Evolutionary conservation across 352 stramenopile genomes (phyloP).

Genomic region (Pythium vanterpoolii): DNA sequence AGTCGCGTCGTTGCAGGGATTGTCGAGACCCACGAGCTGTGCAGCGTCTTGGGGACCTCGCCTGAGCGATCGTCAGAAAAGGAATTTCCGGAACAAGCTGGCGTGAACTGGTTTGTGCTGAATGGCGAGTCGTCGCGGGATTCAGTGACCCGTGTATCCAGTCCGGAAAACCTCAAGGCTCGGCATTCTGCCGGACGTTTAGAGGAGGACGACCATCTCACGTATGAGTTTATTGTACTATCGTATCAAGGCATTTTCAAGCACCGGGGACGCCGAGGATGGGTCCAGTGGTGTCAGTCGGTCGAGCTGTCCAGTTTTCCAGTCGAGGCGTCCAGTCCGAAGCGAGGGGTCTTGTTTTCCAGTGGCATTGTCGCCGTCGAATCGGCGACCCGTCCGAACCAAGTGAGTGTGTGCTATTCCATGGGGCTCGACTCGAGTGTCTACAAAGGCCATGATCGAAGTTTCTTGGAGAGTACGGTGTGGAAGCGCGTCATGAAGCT

Average conservation of each 20-base stretch:
- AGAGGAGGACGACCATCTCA: too few relatives aligned
- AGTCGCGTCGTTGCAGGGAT: conserved; percentile 1
- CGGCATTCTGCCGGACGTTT: too few relatives aligned
- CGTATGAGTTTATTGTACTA: conserved; percentile 19
- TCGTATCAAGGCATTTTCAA: conserved; percentile 26
- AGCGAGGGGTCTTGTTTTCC: conserved; percentile 16
- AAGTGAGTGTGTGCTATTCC: conserved; percentile 17
- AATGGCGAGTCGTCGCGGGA: conserved; percentile 1
- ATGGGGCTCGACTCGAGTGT: conserved; percentile 16
- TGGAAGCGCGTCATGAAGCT: conserved; percentile 26
- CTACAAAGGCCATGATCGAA: conserved; percentile 3
- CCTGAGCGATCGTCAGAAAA: not conserved
- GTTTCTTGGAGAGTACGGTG: conserved; percentile 19
- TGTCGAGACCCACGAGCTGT: conserved; percentile 14
- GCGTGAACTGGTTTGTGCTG: conserved; percentile 22
- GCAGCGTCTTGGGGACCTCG: conserved; percentile 3
- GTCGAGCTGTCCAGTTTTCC: conserved; percentile 22
- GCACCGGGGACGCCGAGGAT: conserved; percentile 22
- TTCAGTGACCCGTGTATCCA: not conserved
- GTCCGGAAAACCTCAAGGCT: not conserved
- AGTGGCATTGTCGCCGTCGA: conserved; percentile 23
- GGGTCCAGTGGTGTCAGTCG: conserved; percentile 28
- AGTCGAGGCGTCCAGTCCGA: not conserved
- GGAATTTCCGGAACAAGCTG: conserved; percentile 7
- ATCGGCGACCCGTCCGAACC: conserved; percentile 11